phyloP scores from a whole-genome alignment of 225 moss, liverwort and hornwort species.

The Marchantia polymorpha region DNA sequence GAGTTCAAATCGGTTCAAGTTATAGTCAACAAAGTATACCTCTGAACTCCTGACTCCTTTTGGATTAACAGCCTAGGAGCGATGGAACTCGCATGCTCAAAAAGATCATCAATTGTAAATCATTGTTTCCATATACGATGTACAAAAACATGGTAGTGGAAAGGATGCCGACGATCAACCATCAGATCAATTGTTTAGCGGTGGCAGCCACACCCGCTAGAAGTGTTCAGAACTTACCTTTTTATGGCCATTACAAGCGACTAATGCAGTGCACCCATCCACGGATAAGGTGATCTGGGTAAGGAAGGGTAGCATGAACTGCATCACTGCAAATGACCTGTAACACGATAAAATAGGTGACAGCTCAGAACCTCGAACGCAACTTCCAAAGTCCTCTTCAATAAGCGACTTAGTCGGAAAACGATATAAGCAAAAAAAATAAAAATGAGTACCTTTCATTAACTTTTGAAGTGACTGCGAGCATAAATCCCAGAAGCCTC shows the following conservation, averaged over 20 bases:
- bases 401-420: background rate
- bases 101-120: background rate
- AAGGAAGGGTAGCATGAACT: constrained; percentile 83
- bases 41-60: too few species aligned
- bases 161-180: background rate
- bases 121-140: background rate
- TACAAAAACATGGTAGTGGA: too few species aligned
- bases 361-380: background rate
- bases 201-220: background rate
- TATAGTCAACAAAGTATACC: too few species aligned
- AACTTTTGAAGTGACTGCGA: constrained; percentile 62
- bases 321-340: constrained; percentile 72
- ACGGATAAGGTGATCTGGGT: constrained; percentile 74
- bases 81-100: too few species aligned
- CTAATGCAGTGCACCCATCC: constrained; percentile 72
- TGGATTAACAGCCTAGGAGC: too few species aligned
- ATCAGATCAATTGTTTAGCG: background rate
- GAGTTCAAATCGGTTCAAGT: too few species aligned
- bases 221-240: constrained; percentile 40
- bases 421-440: background rate
- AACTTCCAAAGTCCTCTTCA: background rate
- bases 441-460: constrained; percentile 54
- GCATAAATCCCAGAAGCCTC: constrained; percentile 60
- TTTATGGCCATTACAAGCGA: constrained; percentile 60
- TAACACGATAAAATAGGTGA: constrained; percentile 8